Conservation (phyloP, 768 basidiomycete genomes). For the Rhodotorula babjevae region DNA sequence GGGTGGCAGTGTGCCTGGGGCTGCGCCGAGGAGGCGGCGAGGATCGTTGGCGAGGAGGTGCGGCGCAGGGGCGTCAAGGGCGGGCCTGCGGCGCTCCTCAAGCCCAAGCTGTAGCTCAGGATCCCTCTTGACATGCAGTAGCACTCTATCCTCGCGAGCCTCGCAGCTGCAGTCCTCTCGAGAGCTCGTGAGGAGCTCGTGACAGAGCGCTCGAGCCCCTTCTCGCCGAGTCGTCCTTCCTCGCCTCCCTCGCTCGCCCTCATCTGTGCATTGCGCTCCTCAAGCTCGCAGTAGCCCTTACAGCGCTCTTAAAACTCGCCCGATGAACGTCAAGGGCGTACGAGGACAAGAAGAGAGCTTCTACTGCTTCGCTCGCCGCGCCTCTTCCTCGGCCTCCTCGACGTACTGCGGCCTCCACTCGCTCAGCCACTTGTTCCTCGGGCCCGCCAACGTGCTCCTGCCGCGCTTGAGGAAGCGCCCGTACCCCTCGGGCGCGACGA, state of each 20-base stretch:
- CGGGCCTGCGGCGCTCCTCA: too few species aligned
- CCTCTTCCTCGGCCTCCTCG: conserved; percentile 21
- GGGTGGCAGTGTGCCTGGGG: conserved; percentile 49
- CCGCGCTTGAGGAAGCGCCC: conserved; percentile 35
- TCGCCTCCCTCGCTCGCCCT: too few species aligned
- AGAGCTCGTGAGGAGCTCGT: too few species aligned
- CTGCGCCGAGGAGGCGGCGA: conserved; percentile 28
- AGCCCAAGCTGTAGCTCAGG: background rate
- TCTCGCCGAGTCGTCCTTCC: too few species aligned
- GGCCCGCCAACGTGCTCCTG: conserved; percentile 28
- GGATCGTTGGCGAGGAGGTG: conserved; percentile 13
- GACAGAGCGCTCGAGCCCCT: too few species aligned
- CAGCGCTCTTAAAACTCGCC: too few species aligned
- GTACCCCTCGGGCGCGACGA: conserved; percentile 12
- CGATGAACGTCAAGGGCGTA: too few species aligned
- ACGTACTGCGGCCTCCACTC: conserved; percentile 39
- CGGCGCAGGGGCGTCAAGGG: background rate
- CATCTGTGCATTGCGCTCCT: too few species aligned
- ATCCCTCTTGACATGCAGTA: background rate
- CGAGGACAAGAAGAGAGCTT: too few species aligned
- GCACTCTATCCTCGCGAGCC: too few species aligned
- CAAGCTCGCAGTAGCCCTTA: too few species aligned
- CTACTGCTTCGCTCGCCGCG: background rate
- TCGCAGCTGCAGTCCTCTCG: too few species aligned
- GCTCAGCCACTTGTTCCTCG: conserved; percentile 28